Evolutionary conservation across 2,329 filamentous ascomycete genomes (phyloP), one percentile per base, ranked within the genome.

Genomic region (Trichoderma cornu-damae): DNA sequence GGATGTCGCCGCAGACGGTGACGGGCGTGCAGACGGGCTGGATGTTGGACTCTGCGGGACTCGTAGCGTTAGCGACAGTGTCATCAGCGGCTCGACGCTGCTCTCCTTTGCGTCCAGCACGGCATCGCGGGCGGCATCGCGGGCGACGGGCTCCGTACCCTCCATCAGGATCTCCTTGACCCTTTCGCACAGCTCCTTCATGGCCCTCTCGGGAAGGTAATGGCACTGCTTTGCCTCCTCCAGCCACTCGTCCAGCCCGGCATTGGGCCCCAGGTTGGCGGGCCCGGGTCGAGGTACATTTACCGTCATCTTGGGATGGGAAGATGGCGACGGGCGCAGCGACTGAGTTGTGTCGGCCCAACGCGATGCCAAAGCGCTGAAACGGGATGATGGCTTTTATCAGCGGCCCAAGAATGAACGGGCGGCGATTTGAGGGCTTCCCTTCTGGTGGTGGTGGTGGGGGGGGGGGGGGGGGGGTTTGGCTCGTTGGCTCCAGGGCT

Each of bases 111-210:
- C 42, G 4, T 30, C n/a, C 26, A 24, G 12, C 44, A 18, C 18
- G 3, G 11, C 26, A 12, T 30, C n/a, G 5, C 14, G 14, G 22
- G 9, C 2, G 20, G n/a, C 30, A 18, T 12, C 34, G 16, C 24
- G 24, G 16, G 16, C 28, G 16, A 20, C n/a, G 9, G 16, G 24
- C 16, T 43, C 59, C 68, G 63, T 71, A 94, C 90, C 90, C 80
- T 99, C 94, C 94, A 99, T 99, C 67, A 99, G 81, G 64, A 90
- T 95, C 75, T 97, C 94, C 78, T 99, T 99, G 60, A 97, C 94
- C 70, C 96, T 96, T 77, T 99, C 94, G 73, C 94, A 99, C 48
- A 99, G 82, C 73, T 96, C 89, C 80, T 99, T 99, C 94, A 99
- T 99, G 68, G 95, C 90, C 61, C 87, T 78, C 75, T 99, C 94